Percentiles rank a stretch among this genome's conserved stretches.
These are phyloP conservation scores for Viola odorata DNA, from an alignment of 345 rosid species.

Conservation along the genomic window DNA sequence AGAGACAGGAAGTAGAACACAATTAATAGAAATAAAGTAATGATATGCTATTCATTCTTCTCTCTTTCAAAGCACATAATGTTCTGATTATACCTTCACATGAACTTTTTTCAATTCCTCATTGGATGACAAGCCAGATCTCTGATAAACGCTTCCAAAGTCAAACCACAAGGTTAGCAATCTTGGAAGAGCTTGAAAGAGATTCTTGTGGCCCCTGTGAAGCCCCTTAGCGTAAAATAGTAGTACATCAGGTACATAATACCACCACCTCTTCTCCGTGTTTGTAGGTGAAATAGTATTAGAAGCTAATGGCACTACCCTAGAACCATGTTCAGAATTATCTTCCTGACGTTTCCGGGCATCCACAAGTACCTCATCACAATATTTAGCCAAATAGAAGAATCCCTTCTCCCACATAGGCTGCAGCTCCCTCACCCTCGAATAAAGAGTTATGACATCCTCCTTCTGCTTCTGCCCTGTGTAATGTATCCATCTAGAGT, in stretches of 20 bases:
- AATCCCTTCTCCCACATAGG: conserved; percentile 93
- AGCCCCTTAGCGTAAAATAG: conserved; percentile 89
- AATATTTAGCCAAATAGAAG: conserved; percentile 91
- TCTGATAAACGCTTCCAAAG: conserved; percentile 75
- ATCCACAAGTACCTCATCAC: conserved; percentile 87
- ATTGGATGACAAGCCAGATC: conserved; percentile 43
- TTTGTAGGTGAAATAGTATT: conserved; percentile 25
- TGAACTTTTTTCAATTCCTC: conserved; percentile 67
- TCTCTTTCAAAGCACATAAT: background rate
- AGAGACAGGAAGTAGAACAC: conserved; percentile 1
- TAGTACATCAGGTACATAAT: conserved; percentile 63
- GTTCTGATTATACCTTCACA: conserved; percentile 43
- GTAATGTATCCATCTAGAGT: conserved; percentile 86
- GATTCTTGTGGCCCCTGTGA: conserved; percentile 88
- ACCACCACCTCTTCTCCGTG: conserved; percentile 76
- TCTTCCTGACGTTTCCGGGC: conserved; percentile 93
- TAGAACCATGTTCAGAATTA: conserved; percentile 44
- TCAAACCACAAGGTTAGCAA: conserved; percentile 95
- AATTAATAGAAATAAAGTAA: background rate
- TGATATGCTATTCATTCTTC: conserved; percentile 5
- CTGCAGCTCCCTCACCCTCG: conserved; percentile 78
- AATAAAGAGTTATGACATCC: conserved; percentile 82
- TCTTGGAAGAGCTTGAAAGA: conserved; percentile 98
- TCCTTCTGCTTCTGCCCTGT: conserved; percentile 95
- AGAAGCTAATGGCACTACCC: conserved; percentile 39